Base-by-base conservation (phyloP, 768 basidiomycete genomes). In the Pleurotus pulmonarius region DNA sequence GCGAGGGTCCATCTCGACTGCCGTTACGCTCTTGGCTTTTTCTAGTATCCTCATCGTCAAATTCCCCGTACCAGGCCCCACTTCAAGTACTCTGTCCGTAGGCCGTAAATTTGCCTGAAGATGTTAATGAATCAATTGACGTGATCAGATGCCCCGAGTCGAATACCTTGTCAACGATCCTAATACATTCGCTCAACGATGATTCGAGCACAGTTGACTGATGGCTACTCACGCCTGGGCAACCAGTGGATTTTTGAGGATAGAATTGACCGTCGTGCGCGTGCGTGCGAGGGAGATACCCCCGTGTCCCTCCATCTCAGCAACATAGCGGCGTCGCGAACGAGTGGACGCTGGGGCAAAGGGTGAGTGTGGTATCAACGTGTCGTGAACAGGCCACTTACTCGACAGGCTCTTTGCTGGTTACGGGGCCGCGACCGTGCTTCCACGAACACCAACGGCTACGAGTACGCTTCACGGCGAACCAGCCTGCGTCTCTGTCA, bases 1-100 rank as follows among this genome's bases (percentile, higher is more conserved):
- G 13, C 97, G 86, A 61, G 97, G 97, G 68, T 98, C 97, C 89
- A 94, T 92, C 73, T 99, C 97, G 20, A 98, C 86, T 1, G 95
- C 96, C 0, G 91, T 92, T 24, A 92, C 89, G 73, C 90, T 88
- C 69, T 94, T 94, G 55, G 91, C 90, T 70, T 94, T 89, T 65
- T 96, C 92, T 22, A 99, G 74, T 57, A 98, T 99, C 65, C 90
- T 81, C 16, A 97, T 88, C 0, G 97, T 98, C 65, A 98, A 71
- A 69, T 99, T 98, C 61, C 97, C 96, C 6, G 96, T 98, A 72
- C 96, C 96, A 11, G 96, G 95, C 65, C 95, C 96, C 47, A 98
- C 94, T 74, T 98, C 96, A 49, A 99, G 85, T 34, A 98, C 94
- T 64, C 92, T 90, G 71, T 98, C 96, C 15, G 95, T 95, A 1